Base-by-base conservation (phyloP, 495 filamentous ascomycete genomes). In the Lasiosphaeria hispida region DNA sequence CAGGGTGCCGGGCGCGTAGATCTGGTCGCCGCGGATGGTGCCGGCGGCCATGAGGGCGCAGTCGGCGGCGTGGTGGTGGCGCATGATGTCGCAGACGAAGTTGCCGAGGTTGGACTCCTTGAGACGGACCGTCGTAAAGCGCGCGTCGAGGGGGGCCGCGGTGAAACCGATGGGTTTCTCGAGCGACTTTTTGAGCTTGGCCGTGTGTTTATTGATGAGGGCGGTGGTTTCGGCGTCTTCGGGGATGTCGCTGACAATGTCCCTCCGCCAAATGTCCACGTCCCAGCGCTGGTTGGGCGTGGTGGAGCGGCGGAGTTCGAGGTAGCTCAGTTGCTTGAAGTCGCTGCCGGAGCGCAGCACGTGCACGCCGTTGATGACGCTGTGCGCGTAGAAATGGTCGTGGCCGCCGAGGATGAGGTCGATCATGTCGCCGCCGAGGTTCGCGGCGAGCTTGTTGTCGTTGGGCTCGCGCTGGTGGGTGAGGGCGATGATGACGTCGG, bases 51-150 rank as follows among this genome's bases (percentile, higher is more conserved):
- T 93, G 56, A 96, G 73, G 14, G 87, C 78, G 67, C 89, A 94
- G 58, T 96, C 92, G 0, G 88, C 82, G 9, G 71, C 65, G 66
- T 96, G 91, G 66, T 95, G 87, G 55, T 81, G 83, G 10, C 91
- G 84, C 88, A 96, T 95, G 14, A 96, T 77, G 67, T 96, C 92
- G 70, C 87, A 92, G 33, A 95, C 87, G 68, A 93, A 94, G 63
- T 96, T 96, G 0, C 87, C 91, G 1, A 93, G 63, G 63, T 96
- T 96, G 34, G 86, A 90, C 70, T 96, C 92, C 15, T 74, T 73
- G 19, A 81, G 69, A 1, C 92, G 79, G 0, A 95, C 88, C 0
- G 91, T 96, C 7, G 85, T 86, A 65, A 96, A 96, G 0, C 90
- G 84, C 9, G 87, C 88, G 63, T 96, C 92, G 1, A 96, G 82